Evolutionary conservation across 129 eudicot species (phyloP).

Genomic region (carrot (Daucus carota)): DH1_v3.0 NC_030381.2:37543001-37543500

Average conservation of each 20-base stretch:
- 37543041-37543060: conserved; percentile 72
- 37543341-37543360: conserved; percentile 25
- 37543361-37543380: conserved; percentile 79
- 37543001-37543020: conserved; percentile 87
- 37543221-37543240: conserved; percentile 79
- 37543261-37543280: conserved; percentile 42
- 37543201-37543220: conserved; percentile 88
- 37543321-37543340: conserved; percentile 55
- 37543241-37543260: conserved; percentile 56
- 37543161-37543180: conserved; percentile 33
- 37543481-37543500: conserved; percentile 94
- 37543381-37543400: conserved; percentile 86
- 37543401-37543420: conserved; percentile 58
- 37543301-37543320: conserved; percentile 76
- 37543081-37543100: conserved; percentile 14
- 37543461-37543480: conserved; percentile 42
- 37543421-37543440: conserved; percentile 25
- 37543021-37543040: conserved; percentile 72
- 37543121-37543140: conserved; percentile 56
- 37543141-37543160: conserved; percentile 73
- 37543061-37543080: conserved; percentile 49
- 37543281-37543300: conserved; percentile 50
- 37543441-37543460: conserved; percentile 25
- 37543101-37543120: conserved; percentile 18
- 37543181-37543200: conserved; percentile 40